phyloP scores from a whole-genome alignment of 306 rosid genomes.

The Casuarina equisetifolia region DNA sequence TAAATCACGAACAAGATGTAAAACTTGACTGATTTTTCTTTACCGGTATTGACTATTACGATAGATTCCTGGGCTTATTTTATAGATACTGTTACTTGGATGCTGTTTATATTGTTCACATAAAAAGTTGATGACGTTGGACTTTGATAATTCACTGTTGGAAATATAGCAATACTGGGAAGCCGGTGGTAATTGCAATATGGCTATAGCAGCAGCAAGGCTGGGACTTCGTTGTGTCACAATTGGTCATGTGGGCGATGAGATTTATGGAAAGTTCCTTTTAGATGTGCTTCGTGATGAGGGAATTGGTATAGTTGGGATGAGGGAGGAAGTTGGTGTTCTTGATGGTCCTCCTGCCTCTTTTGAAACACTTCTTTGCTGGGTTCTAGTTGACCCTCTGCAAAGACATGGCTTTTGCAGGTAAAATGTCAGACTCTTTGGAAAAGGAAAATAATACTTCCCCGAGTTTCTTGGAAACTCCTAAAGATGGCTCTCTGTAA shows the following conservation, averaged over 20 bases:
- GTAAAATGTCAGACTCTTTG: conserved; percentile 32
- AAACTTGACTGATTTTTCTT: too few species aligned
- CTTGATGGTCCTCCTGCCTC: conserved; percentile 35
- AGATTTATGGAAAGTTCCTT: conserved; percentile 79
- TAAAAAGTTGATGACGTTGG: not conserved
- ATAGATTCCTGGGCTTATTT: too few species aligned
- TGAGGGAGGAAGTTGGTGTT: conserved; percentile 43
- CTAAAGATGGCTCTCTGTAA: not conserved
- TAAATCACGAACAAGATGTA: too few species aligned
- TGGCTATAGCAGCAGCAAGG: conserved; percentile 92
- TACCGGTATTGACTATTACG: not conserved
- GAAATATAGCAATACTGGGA: conserved; percentile 77
- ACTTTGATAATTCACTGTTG: conserved; percentile 26
- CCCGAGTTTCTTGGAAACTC: not conserved
- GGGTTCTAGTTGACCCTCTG: conserved; percentile 93
- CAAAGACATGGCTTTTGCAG: conserved; percentile 97
- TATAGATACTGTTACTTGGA: not conserved
- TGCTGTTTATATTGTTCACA: not conserved
- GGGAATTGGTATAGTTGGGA: conserved; percentile 72
- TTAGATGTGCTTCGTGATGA: conserved; percentile 74
- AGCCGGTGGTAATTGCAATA: conserved; percentile 97
- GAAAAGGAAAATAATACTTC: not conserved
- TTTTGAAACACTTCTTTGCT: conserved; percentile 78
- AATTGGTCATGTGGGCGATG: conserved; percentile 87
- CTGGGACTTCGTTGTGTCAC: conserved; percentile 70